Evolutionary conservation across 345 rosid species (phyloP), one percentile per base, ranked within the genome.

Genomic region (Eucalyptus virginea): DNA sequence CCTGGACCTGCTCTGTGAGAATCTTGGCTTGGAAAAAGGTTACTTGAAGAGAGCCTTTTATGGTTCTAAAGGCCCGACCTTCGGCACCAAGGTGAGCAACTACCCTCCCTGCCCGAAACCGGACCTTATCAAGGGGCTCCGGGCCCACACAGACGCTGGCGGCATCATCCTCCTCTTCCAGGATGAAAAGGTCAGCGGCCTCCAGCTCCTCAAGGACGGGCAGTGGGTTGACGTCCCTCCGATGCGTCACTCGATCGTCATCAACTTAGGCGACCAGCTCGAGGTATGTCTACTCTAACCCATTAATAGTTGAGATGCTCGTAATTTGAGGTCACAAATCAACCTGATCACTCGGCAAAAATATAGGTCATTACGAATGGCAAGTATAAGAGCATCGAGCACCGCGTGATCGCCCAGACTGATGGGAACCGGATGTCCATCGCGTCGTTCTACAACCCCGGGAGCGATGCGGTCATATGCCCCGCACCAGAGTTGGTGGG

Each of bases 141-240:
- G 99, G 90, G 98, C 98, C 87, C 99, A 98, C 93, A 98, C 99
- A 2, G 99, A 98, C 87, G 98, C 99, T 3, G 99, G 99, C 51
- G 99, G 99, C 58, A 72, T 98, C 93, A 96, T 97, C 62, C 92
- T 98, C 81, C 93, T 97, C 34, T 95, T 98, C 90, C 99, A 98
- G 91, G 99, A 98, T 26, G 98, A 96, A 86, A 93, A 93, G 87
- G 99, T 98, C 90, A 95, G 98, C 89, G 99, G 99, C 90, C 98
- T 98, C 90, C 97, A 98, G 95, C 94, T 98, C 86, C 97, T 97
- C 89, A 97, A 98, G 93, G 98, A 94, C 81, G 98, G 94, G 56
- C 92, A 87, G 42, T 98, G 98, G 98, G 87, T 98, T 65, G 97
- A 96, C 89, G 99, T 97, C 81, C 99, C 98, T 28, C 98, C 99